Percentiles rank a stretch among this genome's conserved stretches.
These are phyloP conservation scores for Microsporum audouinii DNA, from an alignment of 2,329 filamentous ascomycete genomes.

Conservation along the genomic window DNA sequence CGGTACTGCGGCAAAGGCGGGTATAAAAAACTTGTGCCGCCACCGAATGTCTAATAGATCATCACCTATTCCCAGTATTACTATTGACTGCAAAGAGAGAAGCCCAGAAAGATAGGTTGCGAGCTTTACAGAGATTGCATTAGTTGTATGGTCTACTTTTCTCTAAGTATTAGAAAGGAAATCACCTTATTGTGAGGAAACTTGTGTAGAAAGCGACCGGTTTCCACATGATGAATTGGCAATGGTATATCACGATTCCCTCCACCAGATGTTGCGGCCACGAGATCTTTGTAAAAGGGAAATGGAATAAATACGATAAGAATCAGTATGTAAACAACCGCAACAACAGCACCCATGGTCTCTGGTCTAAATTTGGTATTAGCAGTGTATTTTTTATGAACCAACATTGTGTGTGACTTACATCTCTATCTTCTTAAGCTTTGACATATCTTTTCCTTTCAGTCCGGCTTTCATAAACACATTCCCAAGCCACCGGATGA, in stretches of 20 bases:
- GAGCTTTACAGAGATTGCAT: slow-evolving; percentile 44
- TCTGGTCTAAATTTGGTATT: slow-evolving; percentile 53
- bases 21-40: slow-evolving; percentile 98
- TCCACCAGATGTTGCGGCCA: slow-evolving; percentile 83
- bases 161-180: background rate
- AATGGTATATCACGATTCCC: slow-evolving; percentile 81
- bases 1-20: slow-evolving; percentile 82
- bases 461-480: slow-evolving; percentile 80
- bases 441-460: slow-evolving; percentile 82
- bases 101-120: slow-evolving; percentile 91
- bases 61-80: slow-evolving; percentile 84
- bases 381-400: background rate
- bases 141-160: background rate
- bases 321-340: slow-evolving; percentile 78
- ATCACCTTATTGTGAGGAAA: slow-evolving; percentile 87
- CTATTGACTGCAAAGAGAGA: slow-evolving; percentile 80
- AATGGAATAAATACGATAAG: slow-evolving; percentile 92
- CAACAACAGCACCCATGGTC: slow-evolving; percentile 89
- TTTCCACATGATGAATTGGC: slow-evolving; percentile 60
- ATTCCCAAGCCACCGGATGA: slow-evolving; percentile 87
- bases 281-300: slow-evolving; percentile 96
- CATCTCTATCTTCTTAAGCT: slow-evolving; percentile 63
- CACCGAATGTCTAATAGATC: slow-evolving; percentile 97
- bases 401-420: slow-evolving; percentile 29
- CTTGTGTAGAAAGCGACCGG: slow-evolving; percentile 72